Evolutionary conservation across 2,329 filamentous ascomycete genomes (phyloP), one percentile per base, ranked within the genome.

Genomic region (Fusarium sp.): DNA sequence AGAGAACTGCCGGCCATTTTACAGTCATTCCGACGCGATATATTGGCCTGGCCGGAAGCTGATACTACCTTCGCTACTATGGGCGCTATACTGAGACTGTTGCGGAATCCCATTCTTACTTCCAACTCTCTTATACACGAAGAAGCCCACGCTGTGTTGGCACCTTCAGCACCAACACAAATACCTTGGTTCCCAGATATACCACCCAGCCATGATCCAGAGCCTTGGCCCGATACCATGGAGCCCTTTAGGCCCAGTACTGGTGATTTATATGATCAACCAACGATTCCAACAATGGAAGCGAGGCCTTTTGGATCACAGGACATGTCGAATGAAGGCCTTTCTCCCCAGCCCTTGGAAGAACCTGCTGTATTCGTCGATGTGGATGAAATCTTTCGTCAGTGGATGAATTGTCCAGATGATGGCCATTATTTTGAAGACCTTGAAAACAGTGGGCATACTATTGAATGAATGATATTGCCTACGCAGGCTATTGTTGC

Each of bases 91-190:
- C 1, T 42, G 1, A 20, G 22, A 3, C 9, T n/a, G 36, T 11
- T 56, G 4, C 26, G 38, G 11, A 41, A 31, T 2, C 28, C 52
- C 0, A 4, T 12, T 8, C 4, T 26, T 12, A 12, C 4, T 0
- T 3, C 26, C 7, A 8, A 3, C 2, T 5, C 20, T 0, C 10
- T 8, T 7, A 3, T 1, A 48, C 45, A 31, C 0, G 26, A 8
- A n/a, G 45, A n/a, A 0, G 4, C 10, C 6, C 45, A 17, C 14
- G 20, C 20, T 6, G 20, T 6, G 45, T 17, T 8, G 7, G 9
- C 14, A 0, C 45, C 26, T 17, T 8, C 9, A 2, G 3, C 7
- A 0, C 20, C 20, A 3, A 4, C 26, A 12, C 45, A 31, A 22
- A 31, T 31, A 17, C 6, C 20, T 0, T 15, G 2, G 14, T 6